Evolutionary conservation across 2,329 filamentous ascomycete genomes (phyloP), one percentile per base, ranked within the genome.

Genomic region (Hymenoscyphus infarciens): DNA sequence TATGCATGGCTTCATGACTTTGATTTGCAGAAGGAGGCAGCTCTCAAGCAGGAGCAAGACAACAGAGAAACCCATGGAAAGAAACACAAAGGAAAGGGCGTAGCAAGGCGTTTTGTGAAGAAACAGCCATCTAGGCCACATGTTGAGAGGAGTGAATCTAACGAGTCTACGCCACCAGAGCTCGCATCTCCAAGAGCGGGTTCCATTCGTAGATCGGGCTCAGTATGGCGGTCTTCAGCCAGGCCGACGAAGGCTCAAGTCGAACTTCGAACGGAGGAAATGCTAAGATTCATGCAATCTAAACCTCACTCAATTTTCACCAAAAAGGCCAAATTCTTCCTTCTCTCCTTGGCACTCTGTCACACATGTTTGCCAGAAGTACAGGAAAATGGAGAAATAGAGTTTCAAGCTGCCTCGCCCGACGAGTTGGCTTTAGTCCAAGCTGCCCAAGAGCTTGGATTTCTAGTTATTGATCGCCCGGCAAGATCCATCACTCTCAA

Each of bases 331-430:
- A 88, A 88, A 64, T 87, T 96, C 72, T 95, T 96, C 68, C 83
- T 98, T 3, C 80, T 98, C 3, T 89, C 88, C 0, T 83, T 97
- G 70, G 91, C 93, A 0, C 79, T 98, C 1, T 97, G 94, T 69
- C 93, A 98, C 73, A 96, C 92, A 0, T 97, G 92, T 73, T 79
- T 97, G 27, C 93, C 94, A 0, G 93, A 98, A 73, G 77, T 78
- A 7, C 80, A 87, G 54, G 85, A 86, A 29, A 82, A 89, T 69
- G 92, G 89, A 3, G 79, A 85, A 42, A 82, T 90, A n/a, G 84
- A 88, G 7, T 97, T 91, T 71, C 93, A 97, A 76, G 91, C 93
- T 16, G 89, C 92, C 0, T 97, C 92, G 0, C 93, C 93, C 0
- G 93, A 97, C 73, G 93, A 97, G 73, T 78, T 96, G 57, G 93